Percentiles rank a stretch among this genome's conserved stretches.
These are phyloP conservation scores for Xylaria sp. DNA, from an alignment of 2,329 filamentous ascomycete species.

Conservation along the genomic window DNA sequence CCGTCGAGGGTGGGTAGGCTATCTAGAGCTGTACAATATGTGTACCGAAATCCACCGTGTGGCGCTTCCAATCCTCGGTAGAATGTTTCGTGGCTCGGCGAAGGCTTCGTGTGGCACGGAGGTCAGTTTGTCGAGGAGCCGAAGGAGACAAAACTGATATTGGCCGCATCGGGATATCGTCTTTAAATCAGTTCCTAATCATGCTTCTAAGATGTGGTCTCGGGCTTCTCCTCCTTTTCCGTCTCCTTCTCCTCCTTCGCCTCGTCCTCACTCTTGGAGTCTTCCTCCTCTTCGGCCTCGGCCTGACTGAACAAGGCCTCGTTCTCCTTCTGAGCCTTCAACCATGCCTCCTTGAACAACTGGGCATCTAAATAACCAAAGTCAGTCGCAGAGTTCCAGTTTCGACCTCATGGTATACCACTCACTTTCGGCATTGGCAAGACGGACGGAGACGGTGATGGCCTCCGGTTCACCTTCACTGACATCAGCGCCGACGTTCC, in stretches of 20 bases:
- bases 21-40: constrained; percentile 19
- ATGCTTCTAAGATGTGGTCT: constrained; percentile 12
- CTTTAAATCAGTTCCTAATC: not conserved
- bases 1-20: constrained; percentile 18
- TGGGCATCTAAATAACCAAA: constrained; percentile 68
- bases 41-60: constrained; percentile 23
- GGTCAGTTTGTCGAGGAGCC: constrained; percentile 7
- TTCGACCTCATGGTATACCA: constrained; percentile 22
- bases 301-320: constrained; percentile 67
- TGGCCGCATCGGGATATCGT: constrained; percentile 1
- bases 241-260: constrained; percentile 28
- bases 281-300: constrained; percentile 24
- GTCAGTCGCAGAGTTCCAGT: constrained; percentile 26
- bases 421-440: constrained; percentile 95
- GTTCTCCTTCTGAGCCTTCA: constrained; percentile 95
- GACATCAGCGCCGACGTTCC: constrained; percentile 96
- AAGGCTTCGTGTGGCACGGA: not conserved
- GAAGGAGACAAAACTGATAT: constrained; percentile 4
- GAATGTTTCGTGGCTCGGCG: constrained; percentile 12
- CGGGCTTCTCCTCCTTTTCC: constrained; percentile 27
- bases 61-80: constrained; percentile 13
- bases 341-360: constrained; percentile 93
- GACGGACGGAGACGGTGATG: constrained; percentile 91
- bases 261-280: constrained; percentile 29
- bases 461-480: constrained; percentile 97